Evolutionary conservation across 768 basidiomycete species (phyloP).

Genomic region (Xanthoconium stramineum): DNA sequence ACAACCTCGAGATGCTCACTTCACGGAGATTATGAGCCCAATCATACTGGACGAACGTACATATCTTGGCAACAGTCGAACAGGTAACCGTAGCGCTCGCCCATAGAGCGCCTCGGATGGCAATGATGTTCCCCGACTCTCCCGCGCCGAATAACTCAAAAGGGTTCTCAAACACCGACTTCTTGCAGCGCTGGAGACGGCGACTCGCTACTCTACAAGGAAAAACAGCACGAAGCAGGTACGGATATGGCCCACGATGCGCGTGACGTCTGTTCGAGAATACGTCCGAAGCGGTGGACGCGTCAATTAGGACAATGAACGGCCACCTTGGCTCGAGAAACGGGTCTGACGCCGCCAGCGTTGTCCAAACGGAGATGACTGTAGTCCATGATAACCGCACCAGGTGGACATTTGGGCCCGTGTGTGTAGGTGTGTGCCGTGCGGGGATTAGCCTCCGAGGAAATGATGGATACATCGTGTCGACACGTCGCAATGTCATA

Average conservation of each 20-base stretch:
- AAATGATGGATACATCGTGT: neutral
- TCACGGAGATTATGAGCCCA: no score
- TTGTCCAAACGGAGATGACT: constrained; percentile 9
- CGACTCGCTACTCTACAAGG: neutral
- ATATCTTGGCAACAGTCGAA: no score
- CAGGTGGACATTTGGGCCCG: constrained; percentile 5
- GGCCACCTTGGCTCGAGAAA: neutral
- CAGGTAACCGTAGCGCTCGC: neutral
- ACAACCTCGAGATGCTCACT: no score
- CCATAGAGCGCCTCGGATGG: no score
- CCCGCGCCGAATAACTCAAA: neutral
- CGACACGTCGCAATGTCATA: neutral
- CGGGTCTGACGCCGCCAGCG: neutral
- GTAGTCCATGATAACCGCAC: neutral
- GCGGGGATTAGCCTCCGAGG: neutral
- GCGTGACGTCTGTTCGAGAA: neutral
- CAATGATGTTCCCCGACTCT: neutral
- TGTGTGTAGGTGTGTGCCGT: neutral
- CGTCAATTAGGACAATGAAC: constrained; percentile 1
- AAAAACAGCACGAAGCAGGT: neutral
- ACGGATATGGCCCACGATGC: neutral
- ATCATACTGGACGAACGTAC: no score
- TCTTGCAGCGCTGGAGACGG: neutral
- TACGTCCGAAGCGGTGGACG: neutral
- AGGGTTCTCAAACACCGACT: neutral